Evolutionary conservation across 768 basidiomycete genomes (phyloP), one percentile per base, ranked within the genome.

Genomic region (Rubroboletus satanas): DNA sequence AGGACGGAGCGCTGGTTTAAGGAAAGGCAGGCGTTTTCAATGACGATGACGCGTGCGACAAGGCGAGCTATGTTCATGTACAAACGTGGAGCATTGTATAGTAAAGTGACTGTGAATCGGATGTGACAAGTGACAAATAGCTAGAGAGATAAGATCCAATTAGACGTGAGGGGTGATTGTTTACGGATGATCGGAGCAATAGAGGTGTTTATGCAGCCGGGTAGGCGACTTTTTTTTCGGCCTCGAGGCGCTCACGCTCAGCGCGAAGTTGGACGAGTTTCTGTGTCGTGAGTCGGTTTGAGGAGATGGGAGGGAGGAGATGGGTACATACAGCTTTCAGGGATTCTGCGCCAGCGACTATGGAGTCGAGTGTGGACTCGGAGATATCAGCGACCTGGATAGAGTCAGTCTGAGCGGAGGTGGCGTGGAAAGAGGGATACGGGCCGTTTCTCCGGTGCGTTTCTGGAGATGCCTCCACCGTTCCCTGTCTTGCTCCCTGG

Each of bases 361-460:
- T 76, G 21, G 78, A 76, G 43, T 87, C 85, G 17, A 90, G 78
- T 0, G 86, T 84, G 15, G 78, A 76, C 65, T 89, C 88, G 3
- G 87, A 87, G 54, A 88, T 64, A 48, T 87, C 84, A 8, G 73
- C 71, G 72, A 85, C 78, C 87, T 59, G 44, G n/a, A 59, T 12
- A 21, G 9, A 21, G 28, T 49, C 41, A 38, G 42, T 15, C 45
- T 26, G 37, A 17, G 29, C 26, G 23, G 23, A 15, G 14, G 39
- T 32, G 28, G 12, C 17, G 2, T 18, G 35, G 23, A n/a, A 39
- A 35, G 39, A 35, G 41, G 33, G 21, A 15, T 15, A 67, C 75
- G 56, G 42, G 84, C 83, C 36, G 76, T 74, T 43, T 83, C 81
- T 21, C 75, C 71, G 31, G 83, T 80, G 46, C 82, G 78, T 47